Base-by-base conservation (phyloP, 495 filamentous ascomycete genomes). In the Penicillium simplicissimum region DNA sequence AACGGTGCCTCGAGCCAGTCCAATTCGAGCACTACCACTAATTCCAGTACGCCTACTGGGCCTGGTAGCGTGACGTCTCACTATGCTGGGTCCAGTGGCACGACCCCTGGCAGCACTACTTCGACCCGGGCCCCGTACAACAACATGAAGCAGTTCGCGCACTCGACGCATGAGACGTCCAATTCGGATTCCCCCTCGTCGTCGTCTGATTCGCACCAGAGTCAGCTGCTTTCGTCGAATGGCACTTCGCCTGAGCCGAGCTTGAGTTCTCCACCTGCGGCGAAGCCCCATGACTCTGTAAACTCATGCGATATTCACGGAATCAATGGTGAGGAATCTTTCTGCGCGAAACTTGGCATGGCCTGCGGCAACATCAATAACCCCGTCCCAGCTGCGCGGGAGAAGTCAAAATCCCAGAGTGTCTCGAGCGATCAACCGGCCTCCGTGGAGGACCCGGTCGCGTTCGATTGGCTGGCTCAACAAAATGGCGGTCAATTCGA, bases 401-500 rank as follows among this genome's bases (percentile, higher is more conserved):
- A 74, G 33, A 74, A 67, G 35, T 25, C 47, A 57, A 69, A 64
- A 33, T 35, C 67, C 57, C 64, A 68, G 53, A 75, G 71, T 63
- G 61, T 60, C 36, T 66, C 76, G 25, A 73, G 70, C 43, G 40
- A 73, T 54, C 57, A 69, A 51, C 33, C 58, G 21, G 48, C 67
- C 61, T 52, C 58, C 52, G 36, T 28, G 8, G 63, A 75, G 37
- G 55, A 59, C 23, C 49, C 43, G 67, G 69, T 79, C 62, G 74
- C 79, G 65, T 61, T 97, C 52, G 90, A 93, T 66, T 93, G 89
- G 85, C 72, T 96, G 60, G 86, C 90, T 10, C 86, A 90, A 67
- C 90, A 96, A 71, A 95, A 93, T 70, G 87, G 88, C 43, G 91
- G 91, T 55, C 87, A 91, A 64, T 97, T 98, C 65, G 91, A 98